Percentiles rank a stretch among this genome's conserved stretches.
Conservation (phyloP, 495 filamentous ascomycete species). For the Trichoderma parareesei region DNA sequence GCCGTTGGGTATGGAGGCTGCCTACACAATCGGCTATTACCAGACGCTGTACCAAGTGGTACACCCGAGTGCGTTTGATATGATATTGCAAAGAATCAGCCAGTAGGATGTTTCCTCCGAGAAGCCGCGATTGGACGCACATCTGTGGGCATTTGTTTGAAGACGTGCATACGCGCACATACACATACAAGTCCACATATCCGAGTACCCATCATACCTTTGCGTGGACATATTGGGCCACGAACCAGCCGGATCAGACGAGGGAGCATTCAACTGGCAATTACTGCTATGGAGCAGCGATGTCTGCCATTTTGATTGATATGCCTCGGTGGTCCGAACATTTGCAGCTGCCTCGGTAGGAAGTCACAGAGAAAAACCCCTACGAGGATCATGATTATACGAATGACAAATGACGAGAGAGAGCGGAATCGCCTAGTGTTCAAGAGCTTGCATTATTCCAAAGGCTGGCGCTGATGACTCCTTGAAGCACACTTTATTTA, state of each 20-base stretch:
- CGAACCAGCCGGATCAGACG: not conserved
- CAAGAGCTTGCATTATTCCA: too few species aligned
- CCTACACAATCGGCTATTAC: not conserved
- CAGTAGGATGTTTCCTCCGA: not conserved
- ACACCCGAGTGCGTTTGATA: not conserved
- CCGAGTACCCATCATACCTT: not conserved
- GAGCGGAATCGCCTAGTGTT: not conserved
- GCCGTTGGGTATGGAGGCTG: not conserved
- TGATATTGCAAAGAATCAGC: not conserved
- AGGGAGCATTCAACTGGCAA: not conserved
- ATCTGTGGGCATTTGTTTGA: not conserved
- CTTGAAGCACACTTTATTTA: too few species aligned
- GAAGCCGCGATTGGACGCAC: not conserved
- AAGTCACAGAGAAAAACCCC: too few species aligned
- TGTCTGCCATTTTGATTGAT: not conserved
- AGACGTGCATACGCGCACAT: slow-evolving; percentile 2
- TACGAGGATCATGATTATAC: not conserved
- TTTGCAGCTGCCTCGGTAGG: not conserved
- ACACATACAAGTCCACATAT: too few species aligned
- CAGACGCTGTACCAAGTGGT: too few species aligned
- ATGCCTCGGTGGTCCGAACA: not conserved
- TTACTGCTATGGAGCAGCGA: not conserved
- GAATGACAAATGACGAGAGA: not conserved
- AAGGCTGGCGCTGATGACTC: not conserved
- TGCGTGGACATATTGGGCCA: not conserved